phyloP scores from a whole-genome alignment of 129 eudicot genomes.

The Deinandra increscens region DNA sequence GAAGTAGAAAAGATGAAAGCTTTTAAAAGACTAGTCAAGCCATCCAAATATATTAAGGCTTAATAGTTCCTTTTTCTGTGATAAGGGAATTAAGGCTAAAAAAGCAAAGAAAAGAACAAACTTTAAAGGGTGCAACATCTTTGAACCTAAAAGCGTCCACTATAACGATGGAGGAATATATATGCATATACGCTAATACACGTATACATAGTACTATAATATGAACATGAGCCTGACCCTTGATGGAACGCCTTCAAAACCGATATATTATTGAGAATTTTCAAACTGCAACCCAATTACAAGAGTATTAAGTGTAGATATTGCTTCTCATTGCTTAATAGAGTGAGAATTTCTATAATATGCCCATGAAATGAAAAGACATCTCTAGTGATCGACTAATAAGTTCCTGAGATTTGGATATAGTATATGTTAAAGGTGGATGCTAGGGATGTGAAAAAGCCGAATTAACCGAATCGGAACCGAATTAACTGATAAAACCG shows the following conservation, averaged over 20 bases:
- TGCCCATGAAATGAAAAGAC: no score
- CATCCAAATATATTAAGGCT: conserved; percentile 40
- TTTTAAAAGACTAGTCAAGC: conserved; percentile 49
- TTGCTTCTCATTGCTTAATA: not conserved
- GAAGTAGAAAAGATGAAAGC: conserved; percentile 45
- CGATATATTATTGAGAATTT: not conserved
- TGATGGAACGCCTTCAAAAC: not conserved
- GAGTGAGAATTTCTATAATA: not conserved
- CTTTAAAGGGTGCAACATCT: conserved; percentile 27
- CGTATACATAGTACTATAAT: not conserved
- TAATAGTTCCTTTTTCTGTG: conserved; percentile 40
- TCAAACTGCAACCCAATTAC: not conserved
- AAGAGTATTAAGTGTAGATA: not conserved
- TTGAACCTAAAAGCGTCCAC: conserved; percentile 22
- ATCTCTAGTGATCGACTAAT: not conserved
- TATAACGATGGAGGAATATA: not conserved
- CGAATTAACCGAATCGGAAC: no score
- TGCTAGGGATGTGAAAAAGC: no score
- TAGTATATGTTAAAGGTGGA: not conserved
- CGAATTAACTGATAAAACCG: no score
- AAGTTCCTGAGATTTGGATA: not conserved
- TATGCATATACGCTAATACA: not conserved
- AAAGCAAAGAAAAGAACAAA: conserved; percentile 32
- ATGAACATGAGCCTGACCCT: conserved; percentile 3
- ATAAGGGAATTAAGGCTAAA: conserved; percentile 33